Percentiles rank a stretch among this genome's conserved stretches.
These are phyloP conservation scores for Leucocoprinus sp. DNA, from an alignment of 768 basidiomycete species.

Conservation along the genomic window DNA sequence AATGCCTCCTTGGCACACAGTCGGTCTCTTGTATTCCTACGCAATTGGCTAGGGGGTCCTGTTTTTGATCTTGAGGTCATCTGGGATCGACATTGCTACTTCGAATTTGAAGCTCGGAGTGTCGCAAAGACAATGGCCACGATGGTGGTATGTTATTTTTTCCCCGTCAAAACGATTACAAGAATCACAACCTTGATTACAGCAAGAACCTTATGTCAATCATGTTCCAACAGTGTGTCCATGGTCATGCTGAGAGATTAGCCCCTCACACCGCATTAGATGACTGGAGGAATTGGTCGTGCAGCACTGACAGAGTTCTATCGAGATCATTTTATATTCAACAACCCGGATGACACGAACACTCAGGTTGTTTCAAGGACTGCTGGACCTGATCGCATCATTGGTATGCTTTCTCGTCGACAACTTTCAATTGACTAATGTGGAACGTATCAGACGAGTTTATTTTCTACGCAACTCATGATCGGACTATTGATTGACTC, in stretches of 20 bases:
- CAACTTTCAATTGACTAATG: background rate
- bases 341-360: slow-evolving; percentile 39
- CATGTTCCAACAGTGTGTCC: slow-evolving; percentile 46
- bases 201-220: slow-evolving; percentile 55
- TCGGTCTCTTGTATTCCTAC: slow-evolving; percentile 37
- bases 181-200: background rate
- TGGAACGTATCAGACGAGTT: slow-evolving; percentile 36
- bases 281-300: slow-evolving; percentile 50
- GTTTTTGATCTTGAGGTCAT: slow-evolving; percentile 50
- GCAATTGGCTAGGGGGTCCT: slow-evolving; percentile 39
- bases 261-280: no score
- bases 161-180: background rate
- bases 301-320: slow-evolving; percentile 43
- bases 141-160: slow-evolving; percentile 34
- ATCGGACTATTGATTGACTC: slow-evolving; percentile 36
- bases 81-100: slow-evolving; percentile 52
- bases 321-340: slow-evolving; percentile 48
- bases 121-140: slow-evolving; percentile 49
- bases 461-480: slow-evolving; percentile 38
- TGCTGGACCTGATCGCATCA: slow-evolving; percentile 40
- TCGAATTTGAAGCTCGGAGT: slow-evolving; percentile 43
- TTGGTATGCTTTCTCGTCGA: slow-evolving; percentile 26
- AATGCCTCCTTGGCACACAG: slow-evolving; percentile 37
- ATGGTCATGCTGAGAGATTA: no score
- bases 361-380: slow-evolving; percentile 43